Conservation (phyloP, 495 filamentous ascomycete genomes). For the Xylona heveae region DNA sequence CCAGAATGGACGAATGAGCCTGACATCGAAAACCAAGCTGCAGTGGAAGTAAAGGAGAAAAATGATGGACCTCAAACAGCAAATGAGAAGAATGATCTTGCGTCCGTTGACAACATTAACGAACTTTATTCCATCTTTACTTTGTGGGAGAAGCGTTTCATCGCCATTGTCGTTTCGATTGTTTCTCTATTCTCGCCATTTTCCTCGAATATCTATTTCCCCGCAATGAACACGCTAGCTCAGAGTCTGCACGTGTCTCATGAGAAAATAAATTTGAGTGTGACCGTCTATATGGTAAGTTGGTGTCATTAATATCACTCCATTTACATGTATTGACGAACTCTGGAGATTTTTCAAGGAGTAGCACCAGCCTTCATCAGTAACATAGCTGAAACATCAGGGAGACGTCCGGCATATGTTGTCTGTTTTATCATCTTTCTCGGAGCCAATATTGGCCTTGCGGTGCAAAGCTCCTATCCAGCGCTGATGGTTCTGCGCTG, state of each 20-base stretch:
- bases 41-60: no score
- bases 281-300: conserved; percentile 22
- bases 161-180: conserved; percentile 12
- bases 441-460: conserved; percentile 19
- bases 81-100: no score
- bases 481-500: conserved; percentile 19
- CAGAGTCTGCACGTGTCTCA: conserved; percentile 18
- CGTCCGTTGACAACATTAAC: no score
- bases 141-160: not conserved
- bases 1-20: no score
- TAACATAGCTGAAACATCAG: conserved; percentile 18
- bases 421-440: conserved; percentile 19
- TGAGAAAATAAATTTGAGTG: conserved; percentile 22
- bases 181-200: conserved; percentile 18
- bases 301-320: not conserved
- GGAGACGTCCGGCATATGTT: conserved; percentile 20
- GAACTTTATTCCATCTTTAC: conserved; percentile 4
- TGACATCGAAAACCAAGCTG: no score
- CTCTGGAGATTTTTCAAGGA: conserved; percentile 19
- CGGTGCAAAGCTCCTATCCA: conserved; percentile 18
- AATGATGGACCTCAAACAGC: no score
- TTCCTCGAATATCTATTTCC: conserved; percentile 23
- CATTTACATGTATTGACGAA: not conserved
- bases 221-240: conserved; percentile 17
- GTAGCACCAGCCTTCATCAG: conserved; percentile 22